Percentiles rank a stretch among this genome's conserved stretches.
These are phyloP conservation scores for Dillenia suffruticosa DNA, from an alignment of 164 flowering plant genomes.

Conservation along the genomic window DNA sequence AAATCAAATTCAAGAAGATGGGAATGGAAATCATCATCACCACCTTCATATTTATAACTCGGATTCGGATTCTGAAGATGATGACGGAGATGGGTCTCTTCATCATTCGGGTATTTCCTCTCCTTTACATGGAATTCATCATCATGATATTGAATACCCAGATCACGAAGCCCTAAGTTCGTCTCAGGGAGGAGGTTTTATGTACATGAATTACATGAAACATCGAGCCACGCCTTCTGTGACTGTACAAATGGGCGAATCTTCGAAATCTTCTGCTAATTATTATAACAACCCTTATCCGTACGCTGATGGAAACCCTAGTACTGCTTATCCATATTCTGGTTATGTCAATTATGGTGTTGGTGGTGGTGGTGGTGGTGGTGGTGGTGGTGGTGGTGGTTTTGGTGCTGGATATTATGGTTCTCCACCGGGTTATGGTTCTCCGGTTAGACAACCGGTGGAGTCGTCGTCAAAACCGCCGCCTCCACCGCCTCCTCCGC, in stretches of 20 bases:
- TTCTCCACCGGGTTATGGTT: constrained; percentile 15
- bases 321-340: constrained; percentile 12
- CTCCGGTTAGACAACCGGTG: constrained; percentile 18
- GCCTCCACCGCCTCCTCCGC: constrained; percentile 51
- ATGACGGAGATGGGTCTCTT: constrained; percentile 29
- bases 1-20: background rate
- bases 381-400: constrained; percentile 24
- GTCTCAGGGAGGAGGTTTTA: constrained; percentile 16
- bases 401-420: constrained; percentile 8
- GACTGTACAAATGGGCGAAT: constrained; percentile 39
- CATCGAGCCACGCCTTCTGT: constrained; percentile 52
- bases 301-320: constrained; percentile 12
- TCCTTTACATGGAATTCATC: constrained; percentile 18
- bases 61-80: constrained; percentile 37
- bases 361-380: constrained; percentile 12
- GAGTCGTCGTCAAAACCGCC: constrained; percentile 13
- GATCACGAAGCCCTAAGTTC: constrained; percentile 12
- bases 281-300: constrained; percentile 22
- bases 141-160: constrained; percentile 9
- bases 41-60: constrained; percentile 18
- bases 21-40: constrained; percentile 1
- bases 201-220: constrained; percentile 67
- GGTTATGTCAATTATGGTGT: constrained; percentile 24
- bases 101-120: constrained; percentile 31
- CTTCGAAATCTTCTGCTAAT: constrained; percentile 12